These are phyloP conservation scores for Pseudopithomyces chartarum DNA, from an alignment of 2,329 filamentous ascomycete genomes.

Conservation along the genomic window DNA sequence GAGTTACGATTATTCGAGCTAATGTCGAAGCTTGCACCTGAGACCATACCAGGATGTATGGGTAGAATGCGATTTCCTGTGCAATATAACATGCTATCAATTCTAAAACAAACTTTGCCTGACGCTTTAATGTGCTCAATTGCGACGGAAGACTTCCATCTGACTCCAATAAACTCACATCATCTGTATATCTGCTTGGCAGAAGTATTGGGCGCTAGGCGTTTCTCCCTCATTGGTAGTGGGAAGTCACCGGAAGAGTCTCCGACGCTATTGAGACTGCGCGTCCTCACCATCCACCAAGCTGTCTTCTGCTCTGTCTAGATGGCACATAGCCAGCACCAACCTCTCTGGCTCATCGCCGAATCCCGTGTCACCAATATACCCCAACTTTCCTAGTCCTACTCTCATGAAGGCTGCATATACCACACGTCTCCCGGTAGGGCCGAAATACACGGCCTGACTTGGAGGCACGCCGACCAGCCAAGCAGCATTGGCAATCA, in stretches of 20 bases:
- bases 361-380: constrained; percentile 31
- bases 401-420: constrained; percentile 29
- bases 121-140: no score
- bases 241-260: no score
- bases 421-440: not conserved
- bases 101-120: no score
- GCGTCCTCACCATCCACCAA: not conserved
- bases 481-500: constrained; percentile 22
- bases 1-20: not conserved
- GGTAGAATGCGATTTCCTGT: no score
- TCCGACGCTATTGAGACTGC: not conserved
- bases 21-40: no score
- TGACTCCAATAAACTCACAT: no score
- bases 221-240: no score
- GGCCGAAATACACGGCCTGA: constrained; percentile 20
- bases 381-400: constrained; percentile 30
- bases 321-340: constrained; percentile 34
- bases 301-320: constrained; percentile 26
- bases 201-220: no score
- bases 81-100: no score
- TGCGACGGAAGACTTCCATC: no score
- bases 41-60: no score
- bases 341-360: constrained; percentile 27
- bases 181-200: no score
- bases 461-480: constrained; percentile 18